Base-by-base conservation (phyloP, 257 asterid species). In the Solanum tacnaense region DNA sequence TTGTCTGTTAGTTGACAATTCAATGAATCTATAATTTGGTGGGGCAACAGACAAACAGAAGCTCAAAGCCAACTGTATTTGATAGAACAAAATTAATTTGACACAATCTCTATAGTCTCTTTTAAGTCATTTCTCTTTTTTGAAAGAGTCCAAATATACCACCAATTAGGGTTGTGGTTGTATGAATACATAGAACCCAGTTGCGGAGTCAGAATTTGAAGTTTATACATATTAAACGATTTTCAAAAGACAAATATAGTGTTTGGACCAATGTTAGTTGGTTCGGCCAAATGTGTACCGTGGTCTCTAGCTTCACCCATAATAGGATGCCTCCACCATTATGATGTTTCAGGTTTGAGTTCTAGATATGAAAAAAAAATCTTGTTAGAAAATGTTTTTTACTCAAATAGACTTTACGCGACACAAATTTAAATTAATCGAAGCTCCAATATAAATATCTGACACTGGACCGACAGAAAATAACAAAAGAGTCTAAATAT, bases 11-110 rank as follows among this genome's bases (percentile, higher is more conserved):
- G 91, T 87, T 91, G 89, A 84, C 67, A 85, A 44, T 87, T 85
- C 90, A 89, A 93, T 91, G 91, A 88, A 91, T 84, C 92, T 90
- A 92, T 52, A 62, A 91, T 90, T 92, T 83, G 91, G 95, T 92
- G 89, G 98, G 95, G 88, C 92, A 93, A 74, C 93, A 90, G 98
- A 93, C 96, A 94, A 90, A 92, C 87, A 83, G 92, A 91, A 92
- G 90, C 93, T 93, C 72, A 78, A 84, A 62, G 91, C 95, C 96
- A 94, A 90, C 96, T 93, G 93, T 92, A 79, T 89, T 31, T 87
- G 49, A 84, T 87, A 83, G 85, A 84, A 67, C 25, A 65, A 88
- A 68, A 79, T 84, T 44, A 79, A 79, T 13, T 34, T 73, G 82
- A 35, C 46, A 35, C 78, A 71, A 79, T 79, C 67, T 44, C 65